A percentile compares a stretch with the other conserved stretches of the same genome.
phyloP scores from a whole-genome alignment of 2,329 filamentous ascomycete genomes.

The Chaetomiaceae sp. region DNA sequence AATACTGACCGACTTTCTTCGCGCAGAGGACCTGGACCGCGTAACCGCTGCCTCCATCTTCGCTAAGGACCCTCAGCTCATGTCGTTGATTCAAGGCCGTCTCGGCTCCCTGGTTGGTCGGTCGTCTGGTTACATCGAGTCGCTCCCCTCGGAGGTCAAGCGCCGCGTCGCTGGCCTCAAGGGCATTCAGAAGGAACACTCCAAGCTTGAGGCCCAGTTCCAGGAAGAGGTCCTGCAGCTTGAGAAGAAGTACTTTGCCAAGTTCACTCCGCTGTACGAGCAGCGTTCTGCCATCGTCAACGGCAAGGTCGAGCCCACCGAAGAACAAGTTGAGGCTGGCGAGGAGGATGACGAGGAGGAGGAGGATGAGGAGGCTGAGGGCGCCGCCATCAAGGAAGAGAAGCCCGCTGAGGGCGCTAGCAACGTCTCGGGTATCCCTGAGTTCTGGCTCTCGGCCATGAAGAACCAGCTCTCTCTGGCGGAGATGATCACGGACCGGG shows the following conservation, averaged over 20 bases:
- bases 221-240: slow-evolving; percentile 97
- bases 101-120: slow-evolving; percentile 87
- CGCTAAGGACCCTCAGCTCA: slow-evolving; percentile 87
- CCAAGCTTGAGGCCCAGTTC: slow-evolving; percentile 96
- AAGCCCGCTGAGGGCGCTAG: slow-evolving; percentile 51
- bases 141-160: slow-evolving; percentile 79
- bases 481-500: slow-evolving; percentile 97
- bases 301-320: slow-evolving; percentile 75
- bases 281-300: slow-evolving; percentile 92
- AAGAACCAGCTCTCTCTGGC: slow-evolving; percentile 97
- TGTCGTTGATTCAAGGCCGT: slow-evolving; percentile 97
- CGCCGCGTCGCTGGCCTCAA: slow-evolving; percentile 92
- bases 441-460: slow-evolving; percentile 99
- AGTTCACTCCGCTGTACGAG: slow-evolving; percentile 95
- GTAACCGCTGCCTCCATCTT: slow-evolving; percentile 85
- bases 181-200: slow-evolving; percentile 97
- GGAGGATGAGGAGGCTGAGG: slow-evolving; percentile 51
- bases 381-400: slow-evolving; percentile 49
- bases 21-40: slow-evolving; percentile 87
- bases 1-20: slow-evolving; percentile 22
- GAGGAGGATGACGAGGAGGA: slow-evolving; percentile 75
- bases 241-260: slow-evolving; percentile 99
- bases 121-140: slow-evolving; percentile 97
- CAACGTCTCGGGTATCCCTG: slow-evolving; percentile 70
- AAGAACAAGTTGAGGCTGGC: slow-evolving; percentile 79